Evolutionary conservation across 2,329 filamentous ascomycete species (phyloP).

Genomic region (Fusarium sp.): DNA sequence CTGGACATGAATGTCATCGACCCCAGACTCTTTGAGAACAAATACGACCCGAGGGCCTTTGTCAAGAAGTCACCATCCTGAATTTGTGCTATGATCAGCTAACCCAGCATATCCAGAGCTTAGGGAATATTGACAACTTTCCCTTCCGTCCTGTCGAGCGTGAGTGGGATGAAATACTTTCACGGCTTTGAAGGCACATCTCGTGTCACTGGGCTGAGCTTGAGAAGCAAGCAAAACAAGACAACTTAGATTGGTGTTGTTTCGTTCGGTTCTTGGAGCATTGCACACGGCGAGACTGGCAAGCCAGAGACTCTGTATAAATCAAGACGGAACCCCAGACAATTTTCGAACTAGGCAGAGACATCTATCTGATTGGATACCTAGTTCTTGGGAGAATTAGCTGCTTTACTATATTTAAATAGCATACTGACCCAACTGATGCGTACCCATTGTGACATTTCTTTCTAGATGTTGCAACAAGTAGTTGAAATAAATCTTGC

Average conservation of each 20-base stretch:
- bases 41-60: neutral
- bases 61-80: neutral
- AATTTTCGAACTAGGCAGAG: conserved; percentile 3
- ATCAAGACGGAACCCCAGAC: neutral
- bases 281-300: neutral
- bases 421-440: conserved; percentile 5
- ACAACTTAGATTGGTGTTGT: neutral
- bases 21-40: neutral
- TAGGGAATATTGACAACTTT: neutral
- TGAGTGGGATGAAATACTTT: neutral
- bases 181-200: neutral
- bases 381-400: conserved; percentile 8
- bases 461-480: neutral
- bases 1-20: neutral
- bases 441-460: neutral
- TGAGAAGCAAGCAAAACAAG: neutral
- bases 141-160: neutral
- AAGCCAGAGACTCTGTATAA: neutral
- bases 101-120: neutral
- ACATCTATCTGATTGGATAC: conserved; percentile 29
- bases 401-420: conserved; percentile 1
- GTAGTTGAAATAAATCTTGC: conserved; percentile 7
- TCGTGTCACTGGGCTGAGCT: neutral
- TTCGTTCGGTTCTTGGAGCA: neutral
- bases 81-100: neutral